Conservation (phyloP, 2,329 filamentous ascomycete species). For the Trichoderma sp. region DNA sequence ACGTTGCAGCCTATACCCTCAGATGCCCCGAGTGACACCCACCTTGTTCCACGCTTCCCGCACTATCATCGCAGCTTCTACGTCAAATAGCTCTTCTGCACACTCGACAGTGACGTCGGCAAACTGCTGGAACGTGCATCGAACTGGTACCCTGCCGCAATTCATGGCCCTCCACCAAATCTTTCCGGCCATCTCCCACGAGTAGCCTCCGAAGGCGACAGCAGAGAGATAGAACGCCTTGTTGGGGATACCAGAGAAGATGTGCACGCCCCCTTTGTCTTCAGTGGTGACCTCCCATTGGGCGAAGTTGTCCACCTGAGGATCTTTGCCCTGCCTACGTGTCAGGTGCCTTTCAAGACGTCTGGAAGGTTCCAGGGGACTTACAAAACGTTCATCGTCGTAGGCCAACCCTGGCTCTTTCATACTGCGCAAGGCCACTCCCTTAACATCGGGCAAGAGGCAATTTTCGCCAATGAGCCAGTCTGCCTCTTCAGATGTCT, state of each 20-base stretch:
- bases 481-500: slow-evolving; percentile 50
- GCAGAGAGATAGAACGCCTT: slow-evolving; percentile 52
- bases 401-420: slow-evolving; percentile 57
- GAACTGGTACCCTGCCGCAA: not conserved
- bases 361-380: slow-evolving; percentile 30
- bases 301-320: slow-evolving; percentile 53
- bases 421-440: slow-evolving; percentile 57
- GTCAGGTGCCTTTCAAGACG: not conserved
- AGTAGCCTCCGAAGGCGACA: not conserved
- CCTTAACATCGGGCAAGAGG: slow-evolving; percentile 54
- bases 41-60: not conserved
- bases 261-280: slow-evolving; percentile 58
- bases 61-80: not conserved
- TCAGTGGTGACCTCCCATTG: slow-evolving; percentile 45
- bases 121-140: not conserved
- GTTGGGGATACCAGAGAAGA: slow-evolving; percentile 61
- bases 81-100: not conserved
- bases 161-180: not conserved
- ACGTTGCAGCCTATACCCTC: not conserved
- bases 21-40: not conserved
- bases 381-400: slow-evolving; percentile 53
- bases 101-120: not conserved
- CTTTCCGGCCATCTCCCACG: not conserved
- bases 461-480: slow-evolving; percentile 59
- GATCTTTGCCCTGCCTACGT: slow-evolving; percentile 51